Percentiles rank a stretch among this genome's conserved stretches.
Evolutionary conservation across 1,139 yeast genomes (phyloP).

Genomic region (Chernovozyma sophiae-reginae): DNA sequence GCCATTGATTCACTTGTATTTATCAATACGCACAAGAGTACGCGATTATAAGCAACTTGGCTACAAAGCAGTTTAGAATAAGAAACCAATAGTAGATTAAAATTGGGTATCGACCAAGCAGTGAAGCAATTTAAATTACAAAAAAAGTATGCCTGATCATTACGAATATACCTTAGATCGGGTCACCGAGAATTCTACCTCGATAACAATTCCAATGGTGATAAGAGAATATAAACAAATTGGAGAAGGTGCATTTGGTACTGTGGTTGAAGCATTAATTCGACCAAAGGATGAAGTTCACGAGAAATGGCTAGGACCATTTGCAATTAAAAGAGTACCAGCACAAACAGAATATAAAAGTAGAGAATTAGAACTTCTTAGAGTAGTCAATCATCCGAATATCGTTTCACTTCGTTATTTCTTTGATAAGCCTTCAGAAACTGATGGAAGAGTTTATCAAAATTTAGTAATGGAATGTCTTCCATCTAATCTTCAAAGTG

Average conservation of each 20-base stretch:
- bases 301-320: constrained; percentile 64
- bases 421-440: constrained; percentile 60
- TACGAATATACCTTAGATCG: constrained; percentile 40
- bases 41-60: too few species aligned
- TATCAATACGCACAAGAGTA: too few species aligned
- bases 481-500: constrained; percentile 74
- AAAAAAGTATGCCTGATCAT: constrained; percentile 9
- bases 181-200: constrained; percentile 59
- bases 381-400: constrained; percentile 75
- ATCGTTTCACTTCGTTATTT: constrained; percentile 62
- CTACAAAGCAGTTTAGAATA: too few species aligned
- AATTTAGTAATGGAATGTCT: constrained; percentile 82
- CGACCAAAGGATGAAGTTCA: constrained; percentile 23
- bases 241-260: constrained; percentile 85
- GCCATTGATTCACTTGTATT: too few species aligned
- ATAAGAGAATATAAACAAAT: constrained; percentile 68
- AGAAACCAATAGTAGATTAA: too few species aligned
- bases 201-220: constrained; percentile 55
- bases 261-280: constrained; percentile 71
- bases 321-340: constrained; percentile 77
- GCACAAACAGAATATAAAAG: constrained; percentile 83
- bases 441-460: constrained; percentile 64
- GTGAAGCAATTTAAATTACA: too few species aligned
- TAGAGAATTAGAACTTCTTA: constrained; percentile 69
- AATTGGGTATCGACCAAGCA: too few species aligned